These are phyloP conservation scores for Aureobasidium sp. DNA, from an alignment of 2,329 filamentous ascomycete species.

Conservation along the genomic window DNA sequence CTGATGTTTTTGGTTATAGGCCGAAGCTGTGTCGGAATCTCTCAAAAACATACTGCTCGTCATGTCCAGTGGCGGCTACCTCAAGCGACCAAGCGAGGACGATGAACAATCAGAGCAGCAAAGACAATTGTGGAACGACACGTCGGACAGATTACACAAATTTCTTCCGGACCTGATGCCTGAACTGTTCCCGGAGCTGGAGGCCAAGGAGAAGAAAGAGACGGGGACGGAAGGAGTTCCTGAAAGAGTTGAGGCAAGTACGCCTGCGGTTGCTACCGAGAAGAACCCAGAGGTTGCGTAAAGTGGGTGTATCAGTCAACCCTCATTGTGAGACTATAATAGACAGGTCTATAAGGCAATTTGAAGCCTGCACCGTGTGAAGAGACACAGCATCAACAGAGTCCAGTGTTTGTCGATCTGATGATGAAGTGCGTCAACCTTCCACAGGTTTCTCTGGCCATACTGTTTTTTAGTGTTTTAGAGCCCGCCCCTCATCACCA, in stretches of 20 bases:
- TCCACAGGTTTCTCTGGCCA: no score
- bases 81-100: constrained; percentile 55
- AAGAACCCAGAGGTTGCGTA: neutral
- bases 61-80: constrained; percentile 81
- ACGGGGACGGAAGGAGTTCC: neutral
- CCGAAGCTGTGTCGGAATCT: constrained; percentile 91
- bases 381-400: neutral
- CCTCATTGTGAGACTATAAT: neutral
- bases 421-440: no score
- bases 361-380: neutral
- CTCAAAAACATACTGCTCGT: constrained; percentile 94
- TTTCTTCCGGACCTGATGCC: constrained; percentile 52
- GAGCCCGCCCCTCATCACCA: no score
- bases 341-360: neutral
- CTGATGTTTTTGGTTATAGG: constrained; percentile 42
- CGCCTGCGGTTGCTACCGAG: neutral
- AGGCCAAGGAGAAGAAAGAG: constrained; percentile 17
- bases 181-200: constrained; percentile 49
- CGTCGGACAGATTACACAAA: constrained; percentile 50
- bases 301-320: neutral
- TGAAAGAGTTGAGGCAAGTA: neutral
- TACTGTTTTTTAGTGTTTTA: no score
- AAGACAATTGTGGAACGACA: constrained; percentile 53
- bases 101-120: constrained; percentile 36
- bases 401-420: neutral